Evolutionary conservation across 768 basidiomycete genomes (phyloP), one percentile per base, ranked within the genome.

Genomic region (Trametes cingulata): DNA sequence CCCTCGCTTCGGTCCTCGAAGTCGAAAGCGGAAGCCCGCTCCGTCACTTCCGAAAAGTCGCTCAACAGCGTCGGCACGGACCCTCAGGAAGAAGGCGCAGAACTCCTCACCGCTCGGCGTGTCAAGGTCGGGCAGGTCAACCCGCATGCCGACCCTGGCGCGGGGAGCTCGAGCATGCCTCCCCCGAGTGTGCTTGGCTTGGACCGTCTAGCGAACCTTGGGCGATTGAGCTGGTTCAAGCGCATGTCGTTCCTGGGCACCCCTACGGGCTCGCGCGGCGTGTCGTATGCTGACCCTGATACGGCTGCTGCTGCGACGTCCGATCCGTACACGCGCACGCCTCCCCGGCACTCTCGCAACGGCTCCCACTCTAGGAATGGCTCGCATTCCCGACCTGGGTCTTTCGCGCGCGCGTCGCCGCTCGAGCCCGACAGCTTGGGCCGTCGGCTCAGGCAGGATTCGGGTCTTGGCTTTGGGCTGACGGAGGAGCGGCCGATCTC

Each of bases 161-260:
- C 68, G 15, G 47, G 17, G 25, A 73, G 75, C 41, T 36, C 52
- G 15, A 66, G 58, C 41, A 41, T 41, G 13, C 51, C 64, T 17
- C 14, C 55, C 14, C 51, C 61, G 7, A 61, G 6, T 65, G 67
- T 29, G 49, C 72, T 85, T 2, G 82, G 85, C 0, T 71, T 86
- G 4, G 72, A 80, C 25, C 79, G 80, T 6, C 56, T 71, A 2
- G 78, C 80, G 2, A 77, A 75, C 54, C 64, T 87, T 17, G 74
- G 78, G 14, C 77, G 85, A 36, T 61, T 78, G 60, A 86, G 84
- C 63, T 88, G 87, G 86, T 86, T 90, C 70, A 80, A 74, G 62
- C 69, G 73, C 50, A 67, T 72, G 66, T 69, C 70, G 0, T 64
- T 59, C 53, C 56, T 63, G 8, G 64, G 64, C 25, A 25, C 64